Evolutionary conservation across 2,329 filamentous ascomycete species (phyloP).

Genomic region (Penicillium capsulatum): DNA sequence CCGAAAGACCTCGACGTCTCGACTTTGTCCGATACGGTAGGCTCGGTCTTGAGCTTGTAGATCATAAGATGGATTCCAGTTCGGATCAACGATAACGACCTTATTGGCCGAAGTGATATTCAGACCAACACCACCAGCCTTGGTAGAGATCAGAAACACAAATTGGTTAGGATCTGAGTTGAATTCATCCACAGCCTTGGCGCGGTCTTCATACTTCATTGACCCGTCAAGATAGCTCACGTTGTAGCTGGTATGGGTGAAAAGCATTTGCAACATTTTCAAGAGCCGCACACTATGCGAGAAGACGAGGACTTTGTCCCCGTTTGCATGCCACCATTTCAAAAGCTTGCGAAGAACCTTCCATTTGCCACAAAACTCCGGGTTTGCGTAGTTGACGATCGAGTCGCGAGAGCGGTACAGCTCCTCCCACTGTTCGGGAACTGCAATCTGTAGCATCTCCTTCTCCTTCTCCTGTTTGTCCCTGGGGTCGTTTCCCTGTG

Average conservation of each 20-base stretch:
- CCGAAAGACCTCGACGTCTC: constrained; percentile 93
- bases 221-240: constrained; percentile 86
- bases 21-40: constrained; percentile 87
- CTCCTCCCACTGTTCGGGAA: constrained; percentile 70
- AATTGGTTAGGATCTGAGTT: constrained; percentile 84
- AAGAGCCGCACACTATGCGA: constrained; percentile 85
- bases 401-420: constrained; percentile 72
- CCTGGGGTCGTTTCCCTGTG: constrained; percentile 57
- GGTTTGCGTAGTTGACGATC: constrained; percentile 75
- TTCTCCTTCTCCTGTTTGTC: constrained; percentile 78
- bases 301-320: constrained; percentile 93
- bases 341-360: constrained; percentile 81
- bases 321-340: constrained; percentile 81
- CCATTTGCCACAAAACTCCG: constrained; percentile 96
- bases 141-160: constrained; percentile 92
- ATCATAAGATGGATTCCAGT: constrained; percentile 96
- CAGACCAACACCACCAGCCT: constrained; percentile 85
- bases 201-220: constrained; percentile 76
- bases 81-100: constrained; percentile 92
- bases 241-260: constrained; percentile 83
- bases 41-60: constrained; percentile 94
- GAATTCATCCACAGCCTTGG: constrained; percentile 80
- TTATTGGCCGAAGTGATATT: constrained; percentile 99
- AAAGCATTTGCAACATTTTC: constrained; percentile 77
- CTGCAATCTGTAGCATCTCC: constrained; percentile 65